phyloP scores from a whole-genome alignment of 2,329 filamentous ascomycete species.

The Paecilomyces variotii region DNA sequence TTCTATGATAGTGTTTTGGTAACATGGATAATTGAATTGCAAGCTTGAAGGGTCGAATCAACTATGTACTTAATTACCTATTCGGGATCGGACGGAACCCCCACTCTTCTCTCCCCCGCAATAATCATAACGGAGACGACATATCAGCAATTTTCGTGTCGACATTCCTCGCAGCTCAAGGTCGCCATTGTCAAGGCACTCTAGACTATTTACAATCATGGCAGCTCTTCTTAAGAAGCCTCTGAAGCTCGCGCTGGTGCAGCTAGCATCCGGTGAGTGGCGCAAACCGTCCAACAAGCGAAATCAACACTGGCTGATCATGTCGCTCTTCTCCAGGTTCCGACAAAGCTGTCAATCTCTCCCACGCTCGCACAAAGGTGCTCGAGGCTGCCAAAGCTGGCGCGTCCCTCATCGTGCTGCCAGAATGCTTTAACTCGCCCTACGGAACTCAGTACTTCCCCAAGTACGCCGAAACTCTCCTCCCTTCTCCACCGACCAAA shows the following conservation, averaged over 20 bases:
- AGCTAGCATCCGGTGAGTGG: constrained; percentile 61
- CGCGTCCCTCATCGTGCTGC: constrained; percentile 81
- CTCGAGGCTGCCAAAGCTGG: constrained; percentile 68
- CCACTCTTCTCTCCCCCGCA: neutral
- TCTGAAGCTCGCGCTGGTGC: constrained; percentile 71
- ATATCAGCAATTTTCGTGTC: neutral
- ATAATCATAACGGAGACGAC: neutral
- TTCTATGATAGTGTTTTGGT: too few species aligned
- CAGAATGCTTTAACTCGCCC: constrained; percentile 98
- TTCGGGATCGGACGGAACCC: neutral
- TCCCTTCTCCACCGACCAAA: constrained; percentile 62
- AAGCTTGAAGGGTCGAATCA: too few species aligned
- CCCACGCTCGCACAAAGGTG: constrained; percentile 72
- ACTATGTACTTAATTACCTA: neutral
- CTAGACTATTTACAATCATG: constrained; percentile 31
- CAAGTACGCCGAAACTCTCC: constrained; percentile 82
- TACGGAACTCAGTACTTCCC: constrained; percentile 91
- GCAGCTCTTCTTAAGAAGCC: constrained; percentile 61
- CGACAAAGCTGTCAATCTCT: constrained; percentile 80
- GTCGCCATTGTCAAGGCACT: neutral
- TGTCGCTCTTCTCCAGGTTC: constrained; percentile 41
- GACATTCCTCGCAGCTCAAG: neutral
- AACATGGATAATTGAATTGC: too few species aligned
- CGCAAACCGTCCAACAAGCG: neutral
- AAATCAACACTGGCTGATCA: neutral